Conservation (phyloP, 2,329 filamentous ascomycete species). For the Elsinoe australis region DNA sequence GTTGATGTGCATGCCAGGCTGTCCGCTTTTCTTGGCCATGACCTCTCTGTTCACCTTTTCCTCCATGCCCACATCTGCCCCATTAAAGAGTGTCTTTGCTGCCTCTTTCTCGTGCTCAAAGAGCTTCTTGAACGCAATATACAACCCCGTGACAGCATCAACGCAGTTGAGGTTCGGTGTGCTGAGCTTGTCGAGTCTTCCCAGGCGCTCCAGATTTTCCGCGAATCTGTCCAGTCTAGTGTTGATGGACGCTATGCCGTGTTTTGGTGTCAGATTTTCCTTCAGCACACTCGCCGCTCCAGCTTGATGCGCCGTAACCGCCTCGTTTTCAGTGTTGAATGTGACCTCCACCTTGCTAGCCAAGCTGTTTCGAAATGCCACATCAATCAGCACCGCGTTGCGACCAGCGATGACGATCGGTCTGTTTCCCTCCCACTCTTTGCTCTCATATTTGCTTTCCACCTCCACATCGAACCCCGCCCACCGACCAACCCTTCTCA, state of each 20-base stretch:
- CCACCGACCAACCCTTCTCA: slow-evolving; percentile 62
- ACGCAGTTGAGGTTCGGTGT: slow-evolving; percentile 65
- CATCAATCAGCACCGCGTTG: slow-evolving; percentile 29
- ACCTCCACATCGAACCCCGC: slow-evolving; percentile 51
- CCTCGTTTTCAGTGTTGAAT: slow-evolving; percentile 53
- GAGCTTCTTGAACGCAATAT: slow-evolving; percentile 60
- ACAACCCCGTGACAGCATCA: slow-evolving; percentile 67
- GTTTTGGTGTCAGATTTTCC: slow-evolving; percentile 53
- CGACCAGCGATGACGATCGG: slow-evolving; percentile 33
- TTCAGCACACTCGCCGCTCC: slow-evolving; percentile 59
- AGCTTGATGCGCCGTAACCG: slow-evolving; percentile 53
- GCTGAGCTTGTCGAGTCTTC: slow-evolving; percentile 64
- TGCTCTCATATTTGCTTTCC: slow-evolving; percentile 23
- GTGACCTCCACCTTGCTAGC: slow-evolving; percentile 52
- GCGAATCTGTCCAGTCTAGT: slow-evolving; percentile 65
- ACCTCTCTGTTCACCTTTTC: slow-evolving; percentile 49
- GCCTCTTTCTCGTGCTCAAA: slow-evolving; percentile 61
- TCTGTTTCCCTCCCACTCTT: slow-evolving; percentile 26
- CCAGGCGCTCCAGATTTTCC: slow-evolving; percentile 61
- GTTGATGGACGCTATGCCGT: slow-evolving; percentile 57
- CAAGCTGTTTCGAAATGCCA: slow-evolving; percentile 25
- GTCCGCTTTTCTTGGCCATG: slow-evolving; percentile 63
- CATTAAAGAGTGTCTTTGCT: slow-evolving; percentile 39
- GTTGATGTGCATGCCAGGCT: slow-evolving; percentile 62
- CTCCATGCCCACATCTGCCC: slow-evolving; percentile 39